Conservation (phyloP, 192 early-diverging fungal genomes). For the Linnemannia hyalina region DNA sequence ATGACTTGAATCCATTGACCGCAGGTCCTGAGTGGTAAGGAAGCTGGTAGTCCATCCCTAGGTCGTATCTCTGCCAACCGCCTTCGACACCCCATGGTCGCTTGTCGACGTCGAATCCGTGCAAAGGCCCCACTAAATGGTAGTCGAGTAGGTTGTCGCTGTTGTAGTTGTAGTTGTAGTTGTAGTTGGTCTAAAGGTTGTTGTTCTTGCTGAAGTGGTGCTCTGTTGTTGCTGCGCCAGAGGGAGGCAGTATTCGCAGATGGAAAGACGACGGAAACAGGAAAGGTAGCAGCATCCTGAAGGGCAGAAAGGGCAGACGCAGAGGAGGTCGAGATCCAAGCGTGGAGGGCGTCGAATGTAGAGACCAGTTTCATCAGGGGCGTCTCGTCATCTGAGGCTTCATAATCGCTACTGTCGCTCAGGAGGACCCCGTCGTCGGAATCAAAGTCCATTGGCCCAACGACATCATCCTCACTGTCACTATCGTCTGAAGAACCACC, state of each 20-base stretch:
- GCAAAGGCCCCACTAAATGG: constrained; percentile 9
- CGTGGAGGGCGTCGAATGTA: constrained; percentile 13
- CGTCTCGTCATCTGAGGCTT: constrained; percentile 38
- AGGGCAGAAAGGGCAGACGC: background rate
- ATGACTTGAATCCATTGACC: constrained; percentile 53
- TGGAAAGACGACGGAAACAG: constrained; percentile 1
- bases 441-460: background rate
- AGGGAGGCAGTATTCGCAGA: background rate
- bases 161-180: background rate
- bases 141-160: background rate
- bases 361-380: constrained; percentile 38
- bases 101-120: constrained; percentile 14
- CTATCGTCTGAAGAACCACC: background rate
- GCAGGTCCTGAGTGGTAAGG: constrained; percentile 28
- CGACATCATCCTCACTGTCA: background rate
- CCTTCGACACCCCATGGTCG: constrained; percentile 8
- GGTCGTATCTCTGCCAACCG: constrained; percentile 19
- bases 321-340: background rate
- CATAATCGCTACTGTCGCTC: constrained; percentile 21
- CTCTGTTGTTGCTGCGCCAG: background rate
- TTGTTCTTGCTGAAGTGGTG: background rate
- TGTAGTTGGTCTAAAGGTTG: background rate
- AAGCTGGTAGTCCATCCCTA: constrained; percentile 25
- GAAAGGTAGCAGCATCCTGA: background rate
- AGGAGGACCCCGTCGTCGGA: background rate